Percentiles rank a stretch among this genome's conserved stretches.
These are phyloP conservation scores for Penstemon barbatus DNA, from an alignment of 257 asterid genomes.

Conservation along the genomic window DNA sequence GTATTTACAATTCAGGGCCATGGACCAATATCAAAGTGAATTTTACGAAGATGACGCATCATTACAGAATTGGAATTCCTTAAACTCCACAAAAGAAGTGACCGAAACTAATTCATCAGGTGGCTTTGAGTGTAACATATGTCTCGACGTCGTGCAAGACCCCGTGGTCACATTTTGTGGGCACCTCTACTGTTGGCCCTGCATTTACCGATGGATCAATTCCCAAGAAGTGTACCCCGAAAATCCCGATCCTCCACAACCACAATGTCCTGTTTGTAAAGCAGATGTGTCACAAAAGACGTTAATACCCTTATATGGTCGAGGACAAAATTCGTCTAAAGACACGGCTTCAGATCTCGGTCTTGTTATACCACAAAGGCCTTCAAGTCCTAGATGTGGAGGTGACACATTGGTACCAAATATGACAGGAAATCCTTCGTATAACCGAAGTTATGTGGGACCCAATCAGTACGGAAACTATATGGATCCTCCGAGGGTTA, in stretches of 20 bases:
- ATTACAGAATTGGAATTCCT: conserved; percentile 35
- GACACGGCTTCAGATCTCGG: conserved; percentile 34
- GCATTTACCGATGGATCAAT: conserved; percentile 76
- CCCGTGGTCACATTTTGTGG: conserved; percentile 85
- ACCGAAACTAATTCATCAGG: conserved; percentile 39
- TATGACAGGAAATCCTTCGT: conserved; percentile 30
- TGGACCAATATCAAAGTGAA: conserved; percentile 41
- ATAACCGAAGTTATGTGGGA: conserved; percentile 20
- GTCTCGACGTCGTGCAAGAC: conserved; percentile 65
- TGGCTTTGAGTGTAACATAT: conserved; percentile 76
- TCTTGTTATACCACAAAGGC: conserved; percentile 56
- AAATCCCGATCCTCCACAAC: conserved; percentile 34
- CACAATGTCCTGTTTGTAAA: conserved; percentile 83
- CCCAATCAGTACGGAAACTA: conserved; percentile 7
- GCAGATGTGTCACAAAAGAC: conserved; percentile 52
- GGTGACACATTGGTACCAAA: conserved; percentile 17
- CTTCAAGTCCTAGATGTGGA: conserved; percentile 45
- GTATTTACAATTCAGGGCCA: conserved; percentile 19
- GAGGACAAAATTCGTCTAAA: conserved; percentile 45
- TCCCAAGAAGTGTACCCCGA: conserved; percentile 34
- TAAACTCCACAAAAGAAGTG: conserved; percentile 28
- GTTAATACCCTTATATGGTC: conserved; percentile 72
- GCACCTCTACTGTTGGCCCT: conserved; percentile 92
- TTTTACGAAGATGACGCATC: conserved; percentile 29
- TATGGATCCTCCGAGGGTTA: conserved; percentile 26